Evolutionary conservation across 345 rosid genomes (phyloP), one percentile per base, ranked within the genome.

Genomic region (Pistacia integerrima): DNA sequence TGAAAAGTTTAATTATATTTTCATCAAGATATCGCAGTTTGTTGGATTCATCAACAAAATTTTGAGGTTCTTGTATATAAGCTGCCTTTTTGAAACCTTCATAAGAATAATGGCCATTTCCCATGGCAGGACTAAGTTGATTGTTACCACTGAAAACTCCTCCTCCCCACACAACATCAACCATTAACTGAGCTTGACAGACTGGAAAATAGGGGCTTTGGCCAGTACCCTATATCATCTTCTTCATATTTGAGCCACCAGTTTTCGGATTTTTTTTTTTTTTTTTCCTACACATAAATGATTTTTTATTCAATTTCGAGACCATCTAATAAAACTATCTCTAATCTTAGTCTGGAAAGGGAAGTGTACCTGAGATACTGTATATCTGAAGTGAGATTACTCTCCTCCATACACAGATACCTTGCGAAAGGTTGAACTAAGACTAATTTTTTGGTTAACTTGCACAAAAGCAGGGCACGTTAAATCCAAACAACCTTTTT

Each of bases 331-430:
- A 22, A 25, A 25, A 25, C 25, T 25, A 25, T 22, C 25, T 25
- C 25, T 25, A 25, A 25, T 36, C 41, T 36, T 2, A 2, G 41
- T 36, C 5, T 3, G 5, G 41, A 5, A 36, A 36, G 1, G 38
- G 5, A 2, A 36, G 41, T 5, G 41, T 51, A 11, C 18, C 14
- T 51, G 55, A 11, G 12, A 11, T 51, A 11, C 56, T 4, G 3
- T 16, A 52, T 12, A 52, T 14, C 5, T 52, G 56, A 11, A 52
- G 3, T 52, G 12, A 12, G 1, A 12, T 64, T 74, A 64, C 41
- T 20, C 35, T 4, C 70, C 63, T 7, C 56, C 57, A 44, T 54
- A 64, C n/a, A 41, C 55, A 11, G 77, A 74, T 20, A 54, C 64
- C 5, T 35, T 10, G 16, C 55, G 13, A 17, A 74, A 60, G 22